Conservation (phyloP, 2,329 filamentous ascomycete species). For the Mycosphaerella arachidis region DNA sequence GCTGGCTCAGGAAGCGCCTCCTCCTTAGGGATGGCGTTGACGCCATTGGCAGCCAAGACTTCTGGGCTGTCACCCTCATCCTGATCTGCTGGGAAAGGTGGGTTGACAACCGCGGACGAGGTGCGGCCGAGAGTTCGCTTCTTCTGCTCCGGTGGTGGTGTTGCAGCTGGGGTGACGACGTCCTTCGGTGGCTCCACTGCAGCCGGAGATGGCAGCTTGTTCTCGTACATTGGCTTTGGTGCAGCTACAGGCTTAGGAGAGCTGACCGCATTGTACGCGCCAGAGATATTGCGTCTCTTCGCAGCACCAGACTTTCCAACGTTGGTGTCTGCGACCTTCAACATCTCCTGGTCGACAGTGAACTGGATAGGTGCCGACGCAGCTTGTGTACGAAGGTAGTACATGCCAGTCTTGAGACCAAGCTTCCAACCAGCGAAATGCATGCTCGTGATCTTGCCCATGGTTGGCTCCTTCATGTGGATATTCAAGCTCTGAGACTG, state of each 20-base stretch:
- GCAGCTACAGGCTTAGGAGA: conserved; percentile 55
- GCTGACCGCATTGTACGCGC: conserved; percentile 32
- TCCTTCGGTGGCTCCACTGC: conserved; percentile 50
- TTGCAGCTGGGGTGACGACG: conserved; percentile 64
- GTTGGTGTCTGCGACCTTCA: conserved; percentile 80
- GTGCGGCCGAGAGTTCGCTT: conserved; percentile 30
- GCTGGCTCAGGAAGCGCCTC: conserved; percentile 61
- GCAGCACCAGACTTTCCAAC: conserved; percentile 58
- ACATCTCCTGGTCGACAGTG: conserved; percentile 93
- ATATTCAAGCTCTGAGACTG: conserved; percentile 99
- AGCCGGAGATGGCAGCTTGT: conserved; percentile 46
- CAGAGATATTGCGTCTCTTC: conserved; percentile 65
- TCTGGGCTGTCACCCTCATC: conserved; percentile 76
- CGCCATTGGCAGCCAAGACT: conserved; percentile 68
- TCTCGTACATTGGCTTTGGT: conserved; percentile 63
- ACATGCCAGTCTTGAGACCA: conserved; percentile 99
- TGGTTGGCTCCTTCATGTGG: conserved; percentile 97
- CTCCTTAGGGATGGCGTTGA: conserved; percentile 50
- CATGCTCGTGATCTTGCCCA: conserved; percentile 99
- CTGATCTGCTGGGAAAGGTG: conserved; percentile 70
- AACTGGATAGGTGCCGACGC: conserved; percentile 97
- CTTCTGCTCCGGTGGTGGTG: conserved; percentile 58
- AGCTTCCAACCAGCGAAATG: conserved; percentile 99
- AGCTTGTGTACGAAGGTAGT: conserved; percentile 97
- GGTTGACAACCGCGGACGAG: conserved; percentile 53